Conservation (phyloP, 2,329 filamentous ascomycete genomes). For the Lachnellula willkommii region DNA sequence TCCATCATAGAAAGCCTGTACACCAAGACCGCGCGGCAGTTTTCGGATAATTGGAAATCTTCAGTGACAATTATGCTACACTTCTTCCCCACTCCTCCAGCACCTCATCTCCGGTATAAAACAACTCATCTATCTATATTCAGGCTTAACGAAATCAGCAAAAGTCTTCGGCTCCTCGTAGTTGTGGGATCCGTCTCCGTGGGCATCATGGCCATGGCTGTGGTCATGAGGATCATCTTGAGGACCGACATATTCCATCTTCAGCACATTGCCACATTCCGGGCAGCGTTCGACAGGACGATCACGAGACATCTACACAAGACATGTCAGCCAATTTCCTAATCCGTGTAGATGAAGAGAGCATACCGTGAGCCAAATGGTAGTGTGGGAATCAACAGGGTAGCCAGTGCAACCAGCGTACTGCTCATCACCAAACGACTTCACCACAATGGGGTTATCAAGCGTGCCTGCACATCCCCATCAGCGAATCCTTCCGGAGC, state of each 20-base stretch:
- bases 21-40: too few species aligned
- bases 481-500: slow-evolving; percentile 10
- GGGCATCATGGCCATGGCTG: slow-evolving; percentile 43
- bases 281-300: slow-evolving; percentile 92
- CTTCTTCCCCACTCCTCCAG: background rate
- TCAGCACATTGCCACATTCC: slow-evolving; percentile 94
- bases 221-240: slow-evolving; percentile 56
- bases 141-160: slow-evolving; percentile 89
- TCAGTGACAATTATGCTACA: slow-evolving; percentile 11
- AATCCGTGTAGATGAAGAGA: background rate
- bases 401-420: slow-evolving; percentile 93
- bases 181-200: slow-evolving; percentile 49
- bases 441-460: slow-evolving; percentile 83
- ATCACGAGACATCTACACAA: slow-evolving; percentile 68
- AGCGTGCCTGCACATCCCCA: slow-evolving; percentile 61
- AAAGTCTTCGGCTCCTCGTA: slow-evolving; percentile 92
- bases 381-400: slow-evolving; percentile 86
- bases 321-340: background rate
- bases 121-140: slow-evolving; percentile 67
- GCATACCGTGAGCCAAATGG: slow-evolving; percentile 84
- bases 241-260: slow-evolving; percentile 94
- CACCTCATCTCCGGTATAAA: background rate
- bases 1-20: too few species aligned
- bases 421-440: slow-evolving; percentile 91
- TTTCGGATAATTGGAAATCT: background rate